Evolutionary conservation across 768 basidiomycete species (phyloP).

Genomic region (Psilocybe sp.): DNA sequence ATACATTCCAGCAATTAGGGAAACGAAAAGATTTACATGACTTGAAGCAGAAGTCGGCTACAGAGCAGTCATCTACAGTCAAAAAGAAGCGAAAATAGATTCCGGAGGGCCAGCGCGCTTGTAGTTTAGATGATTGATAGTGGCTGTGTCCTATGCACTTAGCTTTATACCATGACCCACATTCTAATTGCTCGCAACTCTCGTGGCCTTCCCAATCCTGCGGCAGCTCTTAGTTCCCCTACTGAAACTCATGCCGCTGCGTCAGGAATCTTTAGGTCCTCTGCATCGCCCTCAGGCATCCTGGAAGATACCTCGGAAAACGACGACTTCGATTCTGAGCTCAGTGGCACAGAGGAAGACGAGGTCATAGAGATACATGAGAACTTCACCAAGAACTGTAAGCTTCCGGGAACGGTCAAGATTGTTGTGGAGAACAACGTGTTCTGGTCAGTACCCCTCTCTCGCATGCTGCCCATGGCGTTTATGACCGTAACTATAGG

Average conservation of each 20-base stretch:
- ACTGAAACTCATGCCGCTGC: conserved; percentile 89
- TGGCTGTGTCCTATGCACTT: conserved; percentile 19
- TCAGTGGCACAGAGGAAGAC: conserved; percentile 64
- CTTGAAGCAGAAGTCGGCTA: conserved; percentile 18
- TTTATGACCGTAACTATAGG: conserved; percentile 39
- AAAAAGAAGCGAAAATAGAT: conserved; percentile 17
- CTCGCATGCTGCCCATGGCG: not conserved
- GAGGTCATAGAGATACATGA: conserved; percentile 78
- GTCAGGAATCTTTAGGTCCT: conserved; percentile 77
- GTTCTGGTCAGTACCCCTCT: conserved; percentile 67
- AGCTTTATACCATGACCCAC: conserved; percentile 49
- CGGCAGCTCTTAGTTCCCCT: conserved; percentile 78
- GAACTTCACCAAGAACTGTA: conserved; percentile 65
- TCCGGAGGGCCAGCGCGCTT: too few relatives aligned
- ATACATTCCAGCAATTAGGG: conserved; percentile 23
- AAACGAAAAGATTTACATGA: conserved; percentile 24
- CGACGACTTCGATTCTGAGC: conserved; percentile 67
- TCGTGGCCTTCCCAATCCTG: conserved; percentile 69
- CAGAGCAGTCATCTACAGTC: conserved; percentile 1
- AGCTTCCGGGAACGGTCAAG: conserved; percentile 85
- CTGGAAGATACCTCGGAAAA: conserved; percentile 66
- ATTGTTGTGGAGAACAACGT: conserved; percentile 86
- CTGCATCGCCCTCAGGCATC: conserved; percentile 78
- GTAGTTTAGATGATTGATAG: conserved; percentile 8
- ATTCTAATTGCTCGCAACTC: conserved; percentile 88